A percentile compares a stretch with the other conserved stretches of the same genome.
These are phyloP conservation scores for Penicillium digitatum DNA, from an alignment of 2,329 filamentous ascomycete species.

Conservation along the genomic window DNA sequence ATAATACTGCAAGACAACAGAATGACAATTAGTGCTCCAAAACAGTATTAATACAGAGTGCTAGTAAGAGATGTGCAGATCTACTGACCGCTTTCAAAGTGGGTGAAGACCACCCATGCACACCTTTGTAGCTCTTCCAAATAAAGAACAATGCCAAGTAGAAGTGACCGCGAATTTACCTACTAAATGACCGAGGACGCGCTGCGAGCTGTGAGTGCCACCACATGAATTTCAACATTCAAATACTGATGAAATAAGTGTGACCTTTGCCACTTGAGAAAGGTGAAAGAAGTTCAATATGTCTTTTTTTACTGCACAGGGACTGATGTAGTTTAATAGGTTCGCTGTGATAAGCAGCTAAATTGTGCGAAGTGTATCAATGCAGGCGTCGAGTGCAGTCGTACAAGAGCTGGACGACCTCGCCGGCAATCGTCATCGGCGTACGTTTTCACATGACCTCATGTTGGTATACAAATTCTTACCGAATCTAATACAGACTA, in stretches of 20 bases:
- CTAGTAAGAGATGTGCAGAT: too few relatives aligned
- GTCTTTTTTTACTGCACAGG: neutral
- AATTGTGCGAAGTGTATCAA: conserved; percentile 27
- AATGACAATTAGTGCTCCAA: too few relatives aligned
- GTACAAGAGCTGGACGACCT: conserved; percentile 14
- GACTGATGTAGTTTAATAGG: conserved; percentile 5
- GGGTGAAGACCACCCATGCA: too few relatives aligned
- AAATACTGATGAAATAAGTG: conserved; percentile 16
- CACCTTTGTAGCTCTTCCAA: neutral
- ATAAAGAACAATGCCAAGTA: neutral
- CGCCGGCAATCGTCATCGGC: conserved; percentile 10
- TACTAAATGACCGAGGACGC: conserved; percentile 12
- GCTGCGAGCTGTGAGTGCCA: conserved; percentile 17
- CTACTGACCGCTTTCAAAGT: too few relatives aligned
- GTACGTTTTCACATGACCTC: conserved; percentile 4
- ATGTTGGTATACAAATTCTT: neutral
- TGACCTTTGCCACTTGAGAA: conserved; percentile 27
- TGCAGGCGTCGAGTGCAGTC: conserved; percentile 21
- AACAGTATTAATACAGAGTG: too few relatives aligned
- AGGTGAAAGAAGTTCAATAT: conserved; percentile 11
- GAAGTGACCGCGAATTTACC: neutral
- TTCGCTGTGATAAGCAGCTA: conserved; percentile 25
- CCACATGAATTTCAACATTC: neutral
- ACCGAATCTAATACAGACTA: neutral
- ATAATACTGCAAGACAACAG: too few relatives aligned